Percentiles rank a stretch among this genome's conserved stretches.
Evolutionary conservation across 2,329 filamentous ascomycete genomes (phyloP).

Genomic region (Cercospora sojina): DNA sequence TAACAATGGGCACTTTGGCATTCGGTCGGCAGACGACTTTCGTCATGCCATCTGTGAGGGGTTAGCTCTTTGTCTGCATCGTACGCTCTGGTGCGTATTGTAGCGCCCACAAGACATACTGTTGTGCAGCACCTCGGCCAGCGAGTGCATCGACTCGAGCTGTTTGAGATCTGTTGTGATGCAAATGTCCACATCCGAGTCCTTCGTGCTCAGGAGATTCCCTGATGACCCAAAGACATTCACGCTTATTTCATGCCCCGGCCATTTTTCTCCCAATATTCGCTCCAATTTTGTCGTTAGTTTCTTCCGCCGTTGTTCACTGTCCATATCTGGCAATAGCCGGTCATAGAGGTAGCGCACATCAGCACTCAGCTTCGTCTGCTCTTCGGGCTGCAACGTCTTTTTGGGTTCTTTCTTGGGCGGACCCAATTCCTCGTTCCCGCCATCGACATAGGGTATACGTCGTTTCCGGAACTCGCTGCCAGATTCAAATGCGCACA

Average conservation of each 20-base stretch:
- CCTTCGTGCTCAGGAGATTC: slow-evolving; percentile 88
- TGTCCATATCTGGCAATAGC: slow-evolving; percentile 77
- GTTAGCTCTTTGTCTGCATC: slow-evolving; percentile 27
- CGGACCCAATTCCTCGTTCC: slow-evolving; percentile 73
- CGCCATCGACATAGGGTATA: slow-evolving; percentile 81
- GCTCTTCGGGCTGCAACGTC: slow-evolving; percentile 68
- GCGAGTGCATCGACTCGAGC: slow-evolving; percentile 83
- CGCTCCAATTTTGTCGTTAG: slow-evolving; percentile 85
- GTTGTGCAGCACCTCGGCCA: slow-evolving; percentile 80
- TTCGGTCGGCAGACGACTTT: slow-evolving; percentile 91
- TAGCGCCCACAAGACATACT: slow-evolving; percentile 59
- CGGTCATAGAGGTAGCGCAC: slow-evolving; percentile 82
- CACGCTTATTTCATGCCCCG: slow-evolving; percentile 82
- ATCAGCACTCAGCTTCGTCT: slow-evolving; percentile 72
- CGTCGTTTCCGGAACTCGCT: slow-evolving; percentile 77
- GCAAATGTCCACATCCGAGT: slow-evolving; percentile 98
- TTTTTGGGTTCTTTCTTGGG: slow-evolving; percentile 68
- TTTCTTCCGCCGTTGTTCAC: slow-evolving; percentile 70
- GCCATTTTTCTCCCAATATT: slow-evolving; percentile 88
- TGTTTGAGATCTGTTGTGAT: slow-evolving; percentile 89
- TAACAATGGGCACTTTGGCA: slow-evolving; percentile 97
- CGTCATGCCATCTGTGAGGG: slow-evolving; percentile 81
- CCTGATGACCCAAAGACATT: slow-evolving; percentile 98
- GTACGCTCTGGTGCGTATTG: not conserved
- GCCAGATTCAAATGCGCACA: slow-evolving; percentile 85